A percentile compares a stretch with the other conserved stretches of the same genome.
Conservation (phyloP, 768 basidiomycete genomes). For the Asterophora lycoperdoides region DNA sequence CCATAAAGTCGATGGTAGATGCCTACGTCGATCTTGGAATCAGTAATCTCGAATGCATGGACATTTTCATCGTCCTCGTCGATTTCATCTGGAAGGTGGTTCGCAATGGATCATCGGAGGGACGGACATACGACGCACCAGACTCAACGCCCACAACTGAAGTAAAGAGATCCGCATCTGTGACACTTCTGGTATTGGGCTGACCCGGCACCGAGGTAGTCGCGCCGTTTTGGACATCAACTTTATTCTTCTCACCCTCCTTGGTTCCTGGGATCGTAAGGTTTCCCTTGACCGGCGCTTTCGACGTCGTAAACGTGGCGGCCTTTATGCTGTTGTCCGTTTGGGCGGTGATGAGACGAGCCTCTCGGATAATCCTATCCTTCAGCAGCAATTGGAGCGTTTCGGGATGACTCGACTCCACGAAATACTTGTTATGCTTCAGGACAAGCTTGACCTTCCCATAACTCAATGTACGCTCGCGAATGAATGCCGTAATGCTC, state of each 20-base stretch:
- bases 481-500: conserved; percentile 79
- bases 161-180: conserved; percentile 82
- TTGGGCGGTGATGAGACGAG: conserved; percentile 67
- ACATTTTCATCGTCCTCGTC: conserved; percentile 98
- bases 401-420: conserved; percentile 94
- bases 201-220: conserved; percentile 13
- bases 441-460: conserved; percentile 98
- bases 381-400: conserved; percentile 84
- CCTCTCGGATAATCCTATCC: conserved; percentile 80
- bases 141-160: conserved; percentile 94
- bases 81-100: conserved; percentile 67
- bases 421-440: conserved; percentile 96
- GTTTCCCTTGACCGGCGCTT: conserved; percentile 79
- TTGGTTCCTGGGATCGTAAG: conserved; percentile 87
- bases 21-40: conserved; percentile 86
- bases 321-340: conserved; percentile 74
- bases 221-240: conserved; percentile 31
- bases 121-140: conserved; percentile 42
- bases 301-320: conserved; percentile 71
- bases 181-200: conserved; percentile 21
- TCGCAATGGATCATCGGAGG: neutral
- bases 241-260: conserved; percentile 66
- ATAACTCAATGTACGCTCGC: conserved; percentile 91
- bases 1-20: conserved; percentile 2
- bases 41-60: conserved; percentile 94